Base-by-base conservation (phyloP, 345 rosid genomes). In the Syzygium jambos region DNA sequence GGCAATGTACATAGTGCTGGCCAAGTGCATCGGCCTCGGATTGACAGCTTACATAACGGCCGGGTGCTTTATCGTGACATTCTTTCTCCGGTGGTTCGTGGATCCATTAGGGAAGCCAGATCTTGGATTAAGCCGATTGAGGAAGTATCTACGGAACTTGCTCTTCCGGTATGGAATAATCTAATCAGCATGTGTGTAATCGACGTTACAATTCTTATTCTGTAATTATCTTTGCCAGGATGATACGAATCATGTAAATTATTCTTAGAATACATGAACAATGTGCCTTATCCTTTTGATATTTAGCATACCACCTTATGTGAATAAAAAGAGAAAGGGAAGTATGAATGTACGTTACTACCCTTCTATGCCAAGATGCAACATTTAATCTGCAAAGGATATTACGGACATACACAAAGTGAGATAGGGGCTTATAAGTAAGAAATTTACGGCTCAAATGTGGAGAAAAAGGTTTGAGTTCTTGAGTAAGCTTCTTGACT, bases 91-190 rank as follows among this genome's bases (percentile, higher is more conserved):
- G 83, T 85, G 89, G 89, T 88, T 85, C 1, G 89, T 88, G 51
- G 89, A 88, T 61, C 89, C 89, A 21, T n/a, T 88, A 19, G 89
- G 89, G 52, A 88, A 88, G 80, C 89, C 89, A 8, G 89, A 86
- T 78, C 65, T 88, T 5, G 89, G 89, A 73, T 55, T 59, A 34
- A 61, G 80, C 30, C 63, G 65, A 22, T 10, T 86, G 52, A 80
- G 86, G 87, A 85, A 88, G 73, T 77, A 82, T 53, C 87, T 88
- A 3, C 84, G 89, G 87, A 88, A 88, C 56, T 78, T 49, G 61
- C 85, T 85, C 73, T 85, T 88, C 85, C 78, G 85, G 15, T 56
- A 80, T 4, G 86, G 82, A 55, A 51, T 80, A 49, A 88, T 86
- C 51, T 85, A 61, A 55, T 34, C 27, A 84, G n/a, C 25, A 34